A percentile compares a stretch with the other conserved stretches of the same genome.
These are phyloP conservation scores for Pythium aquatile DNA, from an alignment of 352 stramenopile genomes.

Conservation along the genomic window DNA sequence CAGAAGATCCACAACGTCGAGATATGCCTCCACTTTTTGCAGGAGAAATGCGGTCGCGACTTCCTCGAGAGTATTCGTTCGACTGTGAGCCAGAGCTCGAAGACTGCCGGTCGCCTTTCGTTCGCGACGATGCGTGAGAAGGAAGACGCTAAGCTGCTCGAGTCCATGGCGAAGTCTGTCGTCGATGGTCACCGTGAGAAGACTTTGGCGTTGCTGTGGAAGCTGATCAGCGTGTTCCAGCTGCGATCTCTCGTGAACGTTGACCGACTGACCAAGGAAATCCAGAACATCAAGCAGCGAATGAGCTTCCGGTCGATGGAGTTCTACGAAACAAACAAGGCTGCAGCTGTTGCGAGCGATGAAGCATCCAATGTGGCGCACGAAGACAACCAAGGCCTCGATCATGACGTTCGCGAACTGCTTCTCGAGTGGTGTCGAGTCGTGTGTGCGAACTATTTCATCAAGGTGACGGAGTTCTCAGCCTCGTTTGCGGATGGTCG, in stretches of 20 bases:
- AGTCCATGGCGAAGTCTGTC: conserved; percentile 90
- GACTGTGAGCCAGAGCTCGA: background rate
- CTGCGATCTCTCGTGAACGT: conserved; percentile 84
- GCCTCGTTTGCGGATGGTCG: conserved; percentile 92
- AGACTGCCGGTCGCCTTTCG: conserved; percentile 8
- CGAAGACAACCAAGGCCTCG: conserved; percentile 35
- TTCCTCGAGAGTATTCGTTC: conserved; percentile 49
- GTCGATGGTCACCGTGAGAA: conserved; percentile 95
- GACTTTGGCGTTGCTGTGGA: conserved; percentile 94
- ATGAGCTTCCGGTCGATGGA: conserved; percentile 71
- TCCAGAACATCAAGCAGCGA: conserved; percentile 56
- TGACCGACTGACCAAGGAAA: conserved; percentile 75
- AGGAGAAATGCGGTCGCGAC: conserved; percentile 63
- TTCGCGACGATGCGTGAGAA: conserved; percentile 53
- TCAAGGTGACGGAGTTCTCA: conserved; percentile 89
- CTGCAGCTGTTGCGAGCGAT: background rate
- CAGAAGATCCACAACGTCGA: conserved; percentile 97
- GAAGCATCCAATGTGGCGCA: conserved; percentile 33
- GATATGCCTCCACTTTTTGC: conserved; percentile 84
- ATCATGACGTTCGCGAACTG: conserved; percentile 52
- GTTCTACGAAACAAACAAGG: conserved; percentile 42
- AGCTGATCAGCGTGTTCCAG: conserved; percentile 91
- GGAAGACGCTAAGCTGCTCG: conserved; percentile 59
- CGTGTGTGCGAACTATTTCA: conserved; percentile 90
- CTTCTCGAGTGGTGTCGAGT: conserved; percentile 92